A percentile compares a stretch with the other conserved stretches of the same genome.
Conservation (phyloP, 2,329 filamentous ascomycete species). For the Sclerotinia minor region DNA sequence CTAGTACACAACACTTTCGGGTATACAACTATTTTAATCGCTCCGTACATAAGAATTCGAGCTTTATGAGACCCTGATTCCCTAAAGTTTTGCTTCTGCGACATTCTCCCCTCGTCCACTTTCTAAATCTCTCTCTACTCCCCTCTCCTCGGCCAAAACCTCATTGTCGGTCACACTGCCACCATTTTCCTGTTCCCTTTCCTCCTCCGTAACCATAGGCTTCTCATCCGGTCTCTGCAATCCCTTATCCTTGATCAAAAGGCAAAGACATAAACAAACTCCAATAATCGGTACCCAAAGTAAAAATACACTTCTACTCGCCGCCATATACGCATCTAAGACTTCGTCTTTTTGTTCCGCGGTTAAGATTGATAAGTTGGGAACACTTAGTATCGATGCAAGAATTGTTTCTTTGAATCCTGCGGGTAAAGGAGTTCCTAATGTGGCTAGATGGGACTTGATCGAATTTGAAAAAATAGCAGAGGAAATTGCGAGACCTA, state of each 20-base stretch:
- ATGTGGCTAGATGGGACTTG: slow-evolving; percentile 29
- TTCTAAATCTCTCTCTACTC: slow-evolving; percentile 1
- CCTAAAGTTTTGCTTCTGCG: not conserved
- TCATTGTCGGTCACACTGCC: slow-evolving; percentile 1
- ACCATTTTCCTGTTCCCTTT: not conserved
- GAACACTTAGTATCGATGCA: slow-evolving; percentile 36
- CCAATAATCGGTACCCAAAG: slow-evolving; percentile 56
- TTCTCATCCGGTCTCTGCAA: slow-evolving; percentile 43
- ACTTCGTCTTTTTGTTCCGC: slow-evolving; percentile 43
- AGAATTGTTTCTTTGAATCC: slow-evolving; percentile 31
- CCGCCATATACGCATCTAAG: slow-evolving; percentile 53
- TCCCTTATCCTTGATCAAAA: slow-evolving; percentile 54
- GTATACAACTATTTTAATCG: not conserved
- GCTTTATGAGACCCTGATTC: no score
- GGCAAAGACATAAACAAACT: slow-evolving; percentile 50
- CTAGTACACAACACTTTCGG: not conserved
- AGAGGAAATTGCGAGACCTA: slow-evolving; percentile 58
- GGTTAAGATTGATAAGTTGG: slow-evolving; percentile 31
- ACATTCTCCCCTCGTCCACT: not conserved
- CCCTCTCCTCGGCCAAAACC: not conserved
- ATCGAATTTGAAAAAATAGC: slow-evolving; percentile 48
- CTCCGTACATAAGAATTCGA: no score
- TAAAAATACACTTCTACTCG: slow-evolving; percentile 57
- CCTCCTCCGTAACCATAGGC: not conserved
- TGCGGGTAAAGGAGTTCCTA: slow-evolving; percentile 29